Evolutionary conservation across 257 asterid species (phyloP).

Genomic region (Plantago ovata): DNA sequence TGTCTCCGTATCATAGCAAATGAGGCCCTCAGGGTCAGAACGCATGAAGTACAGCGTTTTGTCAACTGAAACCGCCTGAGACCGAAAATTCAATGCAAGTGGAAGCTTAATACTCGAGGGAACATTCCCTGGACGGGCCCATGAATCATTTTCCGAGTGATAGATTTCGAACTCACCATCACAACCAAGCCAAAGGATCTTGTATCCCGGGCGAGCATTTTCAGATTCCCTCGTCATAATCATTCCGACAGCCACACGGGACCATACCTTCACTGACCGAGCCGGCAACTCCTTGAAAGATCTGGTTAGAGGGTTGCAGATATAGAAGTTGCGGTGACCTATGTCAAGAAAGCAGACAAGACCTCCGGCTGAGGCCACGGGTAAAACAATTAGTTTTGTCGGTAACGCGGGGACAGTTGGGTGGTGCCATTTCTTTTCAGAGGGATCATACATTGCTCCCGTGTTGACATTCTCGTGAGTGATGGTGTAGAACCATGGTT

Average conservation of each 20-base stretch:
- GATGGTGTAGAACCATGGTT: conserved; percentile 88
- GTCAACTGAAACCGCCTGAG: conserved; percentile 62
- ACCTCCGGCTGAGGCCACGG: conserved; percentile 96
- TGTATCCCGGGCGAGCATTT: conserved; percentile 49
- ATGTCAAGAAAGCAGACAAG: conserved; percentile 91
- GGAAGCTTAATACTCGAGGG: conserved; percentile 65
- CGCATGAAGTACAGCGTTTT: conserved; percentile 72
- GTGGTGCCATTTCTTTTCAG: conserved; percentile 80
- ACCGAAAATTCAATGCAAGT: conserved; percentile 75
- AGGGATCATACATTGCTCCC: conserved; percentile 86
- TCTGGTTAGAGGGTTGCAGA: conserved; percentile 83
- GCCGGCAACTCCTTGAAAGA: conserved; percentile 84
- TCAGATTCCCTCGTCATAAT: conserved; percentile 38
- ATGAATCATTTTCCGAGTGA: conserved; percentile 53
- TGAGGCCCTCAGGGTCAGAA: conserved; percentile 75
- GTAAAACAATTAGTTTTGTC: conserved; percentile 65
- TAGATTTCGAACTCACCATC: conserved; percentile 83
- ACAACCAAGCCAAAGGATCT: conserved; percentile 80
- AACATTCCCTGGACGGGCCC: conserved; percentile 69
- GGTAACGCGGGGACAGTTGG: conserved; percentile 72
- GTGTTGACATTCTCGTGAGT: conserved; percentile 70
- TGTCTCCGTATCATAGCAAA: conserved; percentile 57
- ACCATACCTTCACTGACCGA: conserved; percentile 76
- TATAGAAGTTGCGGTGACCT: conserved; percentile 69
- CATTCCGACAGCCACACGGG: conserved; percentile 93